phyloP scores from a whole-genome alignment of 805 yeast genomes.

The Pichia californica region DNA sequence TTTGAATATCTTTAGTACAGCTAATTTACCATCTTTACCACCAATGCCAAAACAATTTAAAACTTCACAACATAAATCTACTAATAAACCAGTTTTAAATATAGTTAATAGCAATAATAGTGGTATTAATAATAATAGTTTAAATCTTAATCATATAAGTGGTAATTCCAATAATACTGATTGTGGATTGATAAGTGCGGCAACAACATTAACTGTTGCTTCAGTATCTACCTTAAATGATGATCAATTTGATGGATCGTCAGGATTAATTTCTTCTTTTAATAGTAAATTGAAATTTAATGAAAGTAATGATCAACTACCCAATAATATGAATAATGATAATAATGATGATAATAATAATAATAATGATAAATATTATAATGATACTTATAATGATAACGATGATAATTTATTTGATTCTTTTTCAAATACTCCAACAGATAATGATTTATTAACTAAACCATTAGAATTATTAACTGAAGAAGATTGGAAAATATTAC shows the following conservation, averaged over 20 bases:
- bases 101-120: not conserved
- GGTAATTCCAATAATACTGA: not conserved
- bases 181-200: constrained; percentile 11
- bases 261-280: constrained; percentile 5
- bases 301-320: constrained; percentile 6
- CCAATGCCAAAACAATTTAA: constrained; percentile 5
- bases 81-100: not conserved
- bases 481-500: constrained; percentile 65
- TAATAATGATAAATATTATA: too few species aligned
- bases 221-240: constrained; percentile 10
- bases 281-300: constrained; percentile 3
- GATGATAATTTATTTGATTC: not conserved
- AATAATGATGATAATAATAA: too few species aligned
- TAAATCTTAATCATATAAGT: not conserved
- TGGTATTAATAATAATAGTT: not conserved
- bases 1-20: constrained; percentile 1
- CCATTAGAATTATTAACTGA: constrained; percentile 37
- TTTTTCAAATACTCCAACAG: constrained; percentile 4
- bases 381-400: too few species aligned
- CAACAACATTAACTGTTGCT: constrained; percentile 9
- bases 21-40: constrained; percentile 1
- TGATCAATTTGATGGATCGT: constrained; percentile 1
- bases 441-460: constrained; percentile 3
- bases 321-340: not conserved
- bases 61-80: not conserved